A percentile compares a stretch with the other conserved stretches of the same genome.
Evolutionary conservation across 2,329 filamentous ascomycete species (phyloP).

Genomic region (Hortaea werneckii): DNA sequence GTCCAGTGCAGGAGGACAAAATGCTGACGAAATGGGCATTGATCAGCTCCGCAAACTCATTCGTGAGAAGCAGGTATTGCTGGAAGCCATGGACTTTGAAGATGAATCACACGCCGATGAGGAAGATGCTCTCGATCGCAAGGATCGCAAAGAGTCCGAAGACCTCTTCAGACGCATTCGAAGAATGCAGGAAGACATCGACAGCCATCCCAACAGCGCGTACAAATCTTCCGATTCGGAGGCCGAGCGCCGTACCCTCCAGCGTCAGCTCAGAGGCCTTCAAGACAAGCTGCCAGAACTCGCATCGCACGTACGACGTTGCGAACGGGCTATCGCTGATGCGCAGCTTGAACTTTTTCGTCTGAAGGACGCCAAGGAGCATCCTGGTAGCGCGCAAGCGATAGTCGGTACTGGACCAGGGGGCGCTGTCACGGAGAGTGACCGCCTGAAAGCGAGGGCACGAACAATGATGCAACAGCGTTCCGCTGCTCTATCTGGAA

Average conservation of each 20-base stretch:
- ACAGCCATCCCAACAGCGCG: conserved; percentile 71
- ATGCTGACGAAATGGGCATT: conserved; percentile 70
- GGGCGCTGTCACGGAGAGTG: conserved; percentile 80
- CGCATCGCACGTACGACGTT: conserved; percentile 80
- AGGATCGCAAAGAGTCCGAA: conserved; percentile 84
- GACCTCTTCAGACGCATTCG: conserved; percentile 89
- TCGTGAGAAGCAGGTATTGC: conserved; percentile 81
- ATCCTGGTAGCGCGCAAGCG: conserved; percentile 67
- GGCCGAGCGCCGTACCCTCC: conserved; percentile 74
- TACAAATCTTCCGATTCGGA: conserved; percentile 67
- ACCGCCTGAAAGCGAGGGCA: conserved; percentile 86
- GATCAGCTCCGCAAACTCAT: conserved; percentile 91
- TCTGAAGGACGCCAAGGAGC: conserved; percentile 81
- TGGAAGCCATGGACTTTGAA: conserved; percentile 93
- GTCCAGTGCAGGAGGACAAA: conserved; percentile 43
- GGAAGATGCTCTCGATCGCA: conserved; percentile 81
- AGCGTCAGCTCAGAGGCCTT: conserved; percentile 77
- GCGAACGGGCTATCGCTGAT: conserved; percentile 87
- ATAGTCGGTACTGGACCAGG: conserved; percentile 91
- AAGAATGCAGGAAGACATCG: conserved; percentile 87
- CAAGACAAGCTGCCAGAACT: conserved; percentile 86
- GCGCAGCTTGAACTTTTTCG: conserved; percentile 87
- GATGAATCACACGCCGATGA: conserved; percentile 85
- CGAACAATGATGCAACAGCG: conserved; percentile 99
- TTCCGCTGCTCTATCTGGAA: conserved; percentile 82